Percentiles rank a stretch among this genome's conserved stretches.
phyloP scores from a whole-genome alignment of 768 basidiomycete species.

The Hydnomerulius pinastri region DNA sequence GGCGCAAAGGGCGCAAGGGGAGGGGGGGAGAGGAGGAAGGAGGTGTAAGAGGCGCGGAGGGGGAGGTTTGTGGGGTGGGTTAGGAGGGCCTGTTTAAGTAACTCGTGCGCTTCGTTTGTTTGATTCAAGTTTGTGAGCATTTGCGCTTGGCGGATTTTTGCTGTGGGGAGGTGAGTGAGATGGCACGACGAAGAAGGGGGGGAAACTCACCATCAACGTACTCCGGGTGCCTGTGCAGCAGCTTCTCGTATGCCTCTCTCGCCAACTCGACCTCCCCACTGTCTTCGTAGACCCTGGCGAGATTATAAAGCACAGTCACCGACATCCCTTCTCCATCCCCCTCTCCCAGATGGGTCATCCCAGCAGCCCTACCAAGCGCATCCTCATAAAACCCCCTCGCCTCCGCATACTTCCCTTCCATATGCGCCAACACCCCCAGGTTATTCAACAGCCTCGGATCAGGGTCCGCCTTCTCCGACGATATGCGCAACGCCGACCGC shows the following conservation, averaged over 20 bases:
- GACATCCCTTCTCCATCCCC: conserved; percentile 68
- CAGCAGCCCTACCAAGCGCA: conserved; percentile 62
- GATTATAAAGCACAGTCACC: conserved; percentile 87
- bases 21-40: conserved; percentile 91
- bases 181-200: not conserved
- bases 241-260: conserved; percentile 83
- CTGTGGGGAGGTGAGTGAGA: conserved; percentile 42
- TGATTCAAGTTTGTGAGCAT: conserved; percentile 72
- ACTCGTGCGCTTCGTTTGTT: conserved; percentile 80
- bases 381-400: conserved; percentile 71
- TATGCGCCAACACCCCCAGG: conserved; percentile 71
- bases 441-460: conserved; percentile 82
- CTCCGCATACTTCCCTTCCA: conserved; percentile 59
- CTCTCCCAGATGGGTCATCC: conserved; percentile 40
- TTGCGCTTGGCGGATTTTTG: conserved; percentile 89
- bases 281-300: conserved; percentile 90
- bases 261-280: conserved; percentile 72
- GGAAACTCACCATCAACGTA: conserved; percentile 83
- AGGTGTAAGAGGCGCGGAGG: conserved; percentile 89
- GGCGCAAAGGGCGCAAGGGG: too few species aligned
- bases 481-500: conserved; percentile 69
- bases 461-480: conserved; percentile 47
- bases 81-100: conserved; percentile 85
- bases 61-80: conserved; percentile 81
- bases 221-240: conserved; percentile 90